Evolutionary conservation across 2,329 filamentous ascomycete species (phyloP).

Genomic region (Aspergillus sclerotialis): DNA sequence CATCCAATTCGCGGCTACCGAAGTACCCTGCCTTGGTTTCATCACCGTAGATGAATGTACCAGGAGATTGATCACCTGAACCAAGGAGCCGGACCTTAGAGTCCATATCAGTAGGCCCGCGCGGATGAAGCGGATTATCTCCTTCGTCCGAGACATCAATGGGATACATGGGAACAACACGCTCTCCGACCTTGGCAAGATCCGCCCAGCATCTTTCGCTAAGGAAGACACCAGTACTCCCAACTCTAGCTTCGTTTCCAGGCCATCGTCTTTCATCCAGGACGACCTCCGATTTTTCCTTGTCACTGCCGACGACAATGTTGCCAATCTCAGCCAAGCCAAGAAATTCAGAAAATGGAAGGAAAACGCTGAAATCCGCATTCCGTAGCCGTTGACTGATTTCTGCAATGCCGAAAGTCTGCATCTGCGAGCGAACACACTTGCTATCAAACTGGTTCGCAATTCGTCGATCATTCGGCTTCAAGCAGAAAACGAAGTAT

Average conservation of each 20-base stretch:
- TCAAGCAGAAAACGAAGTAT: conserved; percentile 95
- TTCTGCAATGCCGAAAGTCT: conserved; percentile 92
- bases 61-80: conserved; percentile 43
- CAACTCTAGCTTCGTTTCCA: conserved; percentile 79
- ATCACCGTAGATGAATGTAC: conserved; percentile 58
- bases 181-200: conserved; percentile 66
- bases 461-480: conserved; percentile 93
- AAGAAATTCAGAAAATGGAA: conserved; percentile 93
- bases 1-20: conserved; percentile 68
- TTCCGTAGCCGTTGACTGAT: conserved; percentile 90
- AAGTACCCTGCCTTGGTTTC: conserved; percentile 81
- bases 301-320: conserved; percentile 82
- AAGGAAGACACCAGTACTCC: conserved; percentile 88
- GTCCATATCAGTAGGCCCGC: conserved; percentile 34
- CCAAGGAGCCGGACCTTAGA: conserved; percentile 51
- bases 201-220: conserved; percentile 96
- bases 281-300: conserved; percentile 84
- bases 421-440: conserved; percentile 88
- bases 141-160: conserved; percentile 53
- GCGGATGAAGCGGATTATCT: conserved; percentile 53
- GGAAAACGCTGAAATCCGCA: conserved; percentile 90
- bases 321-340: conserved; percentile 79
- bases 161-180: conserved; percentile 50
- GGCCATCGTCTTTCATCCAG: conserved; percentile 91
- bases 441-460: conserved; percentile 99